phyloP scores from a whole-genome alignment of 2,329 filamentous ascomycete species.

The Chaetomium globosum region DNA sequence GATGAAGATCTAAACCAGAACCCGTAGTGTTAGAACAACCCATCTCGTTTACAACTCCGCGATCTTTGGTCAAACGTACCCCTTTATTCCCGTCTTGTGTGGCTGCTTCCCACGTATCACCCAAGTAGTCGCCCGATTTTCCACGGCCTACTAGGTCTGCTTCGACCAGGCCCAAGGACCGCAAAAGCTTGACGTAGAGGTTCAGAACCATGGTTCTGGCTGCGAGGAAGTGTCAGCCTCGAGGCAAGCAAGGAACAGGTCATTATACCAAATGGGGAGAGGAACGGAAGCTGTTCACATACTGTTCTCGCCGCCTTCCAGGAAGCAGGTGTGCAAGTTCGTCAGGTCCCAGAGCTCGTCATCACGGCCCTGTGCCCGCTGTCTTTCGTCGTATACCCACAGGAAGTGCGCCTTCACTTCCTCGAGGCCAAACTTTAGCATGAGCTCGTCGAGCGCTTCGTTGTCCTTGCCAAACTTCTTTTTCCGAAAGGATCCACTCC shows the following conservation, averaged over 20 bases:
- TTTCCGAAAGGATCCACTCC: not conserved
- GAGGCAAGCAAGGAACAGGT: not conserved
- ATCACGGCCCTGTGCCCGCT: not conserved
- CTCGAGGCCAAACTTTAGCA: not conserved
- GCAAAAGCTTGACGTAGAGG: not conserved
- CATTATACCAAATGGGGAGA: not conserved
- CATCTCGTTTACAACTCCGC: not conserved
- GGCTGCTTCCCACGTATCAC: not conserved
- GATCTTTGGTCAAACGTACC: not conserved
- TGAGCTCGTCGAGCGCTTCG: not conserved
- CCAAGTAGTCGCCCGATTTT: not conserved
- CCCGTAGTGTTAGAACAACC: not conserved
- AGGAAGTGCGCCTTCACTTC: conserved; percentile 4
- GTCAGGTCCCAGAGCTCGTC: not conserved
- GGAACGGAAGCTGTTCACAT: not conserved
- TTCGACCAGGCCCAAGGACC: not conserved
- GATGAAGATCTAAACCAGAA: not conserved
- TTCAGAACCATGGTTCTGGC: not conserved
- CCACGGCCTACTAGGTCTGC: not conserved
- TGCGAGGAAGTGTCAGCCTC: not conserved
- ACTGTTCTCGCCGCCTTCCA: not conserved
- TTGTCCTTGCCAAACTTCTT: not conserved
- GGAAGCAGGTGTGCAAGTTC: not conserved
- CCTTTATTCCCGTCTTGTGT: not conserved
- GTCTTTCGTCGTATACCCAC: not conserved